Conservation (phyloP, 192 early-diverging fungal genomes). For the Cetraspora pellucida region DNA sequence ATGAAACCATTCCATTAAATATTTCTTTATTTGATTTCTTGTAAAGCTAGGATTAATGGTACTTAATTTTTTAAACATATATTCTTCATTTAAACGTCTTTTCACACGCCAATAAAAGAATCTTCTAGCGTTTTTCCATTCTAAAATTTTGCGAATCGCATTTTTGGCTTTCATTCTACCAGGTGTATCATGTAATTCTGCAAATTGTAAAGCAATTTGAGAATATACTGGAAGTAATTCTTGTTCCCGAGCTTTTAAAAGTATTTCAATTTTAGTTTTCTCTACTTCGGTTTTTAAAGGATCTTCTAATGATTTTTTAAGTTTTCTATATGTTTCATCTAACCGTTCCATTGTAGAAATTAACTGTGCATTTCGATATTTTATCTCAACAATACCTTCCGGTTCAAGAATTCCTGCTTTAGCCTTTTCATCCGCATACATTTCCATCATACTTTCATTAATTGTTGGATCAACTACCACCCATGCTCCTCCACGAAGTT, state of each 20-base stretch:
- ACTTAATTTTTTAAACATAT: no score
- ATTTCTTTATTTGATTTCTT: no score
- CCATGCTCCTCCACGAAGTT: constrained; percentile 98
- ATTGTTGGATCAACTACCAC: constrained; percentile 97
- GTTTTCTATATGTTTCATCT: no score
- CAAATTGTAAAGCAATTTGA: constrained; percentile 93
- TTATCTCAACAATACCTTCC: no score
- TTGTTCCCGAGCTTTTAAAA: not conserved
- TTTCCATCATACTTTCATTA: constrained; percentile 98
- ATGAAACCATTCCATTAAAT: no score
- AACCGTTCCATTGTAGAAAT: no score
- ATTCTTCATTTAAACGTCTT: constrained; percentile 39
- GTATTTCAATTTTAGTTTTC: no score
- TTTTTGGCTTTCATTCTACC: constrained; percentile 96
- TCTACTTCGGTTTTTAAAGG: no score
- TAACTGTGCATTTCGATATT: no score
- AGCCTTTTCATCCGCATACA: constrained; percentile 92
- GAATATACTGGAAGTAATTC: constrained; percentile 60
- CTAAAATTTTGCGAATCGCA: constrained; percentile 36
- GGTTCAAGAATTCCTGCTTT: constrained; percentile 40
- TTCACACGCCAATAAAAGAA: constrained; percentile 56
- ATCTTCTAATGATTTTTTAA: not conserved
- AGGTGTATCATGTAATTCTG: constrained; percentile 95
- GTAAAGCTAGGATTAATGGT: no score
- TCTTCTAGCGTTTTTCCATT: not conserved